Base-by-base conservation (phyloP, 345 rosid species). In the Leavenworthia alabamica region DNA sequence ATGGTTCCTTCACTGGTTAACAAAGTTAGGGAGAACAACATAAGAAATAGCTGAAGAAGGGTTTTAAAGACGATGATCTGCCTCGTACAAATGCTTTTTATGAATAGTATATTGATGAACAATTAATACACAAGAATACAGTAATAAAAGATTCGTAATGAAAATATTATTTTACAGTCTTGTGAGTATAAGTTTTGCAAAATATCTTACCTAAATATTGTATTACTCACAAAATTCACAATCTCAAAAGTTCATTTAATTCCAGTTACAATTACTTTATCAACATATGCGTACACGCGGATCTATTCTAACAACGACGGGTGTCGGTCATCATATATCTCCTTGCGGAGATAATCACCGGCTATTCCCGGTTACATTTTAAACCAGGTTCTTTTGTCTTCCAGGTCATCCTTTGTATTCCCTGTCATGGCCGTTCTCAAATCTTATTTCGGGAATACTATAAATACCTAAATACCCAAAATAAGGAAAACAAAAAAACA, bases 401-500 rank as follows among this genome's bases (percentile, higher is more conserved):
- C 66, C 72, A 58, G 28, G 72, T 67, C 72, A 49, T 58, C 9
- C 15, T 44, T 6, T 23, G 52, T 53, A 10, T 55, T 66, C 56
- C 56, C 56, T 44, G 57, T 47, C 71, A 14, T 51, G 58, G 52
- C 7, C 44, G 12, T 40, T 58, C 48, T 55, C 53, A 39, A 39
- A 39, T 40, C 52, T 55, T 22, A 37, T 39, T 70, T 40, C 42
- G 32, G 16, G 12, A 22, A 45, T 47, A 40, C 58, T 62, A 62
- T 70, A 62, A 62, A 62, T 19, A 39, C 4, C 16, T 7, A 0
- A 8, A 8, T 32, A 36, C 5, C 0, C 41, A 29, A 32, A 27
- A 32, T 3, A 1, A 13, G 2, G 2, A 4, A 4, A 13, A 8
- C 26, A 31, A 12, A 12, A 31, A 12, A 12, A n/a, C 11, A 43